Percentiles rank a stretch among this genome's conserved stretches.
Conservation (phyloP, 352 stramenopile genomes). For the Lagenidium giganteum region DNA sequence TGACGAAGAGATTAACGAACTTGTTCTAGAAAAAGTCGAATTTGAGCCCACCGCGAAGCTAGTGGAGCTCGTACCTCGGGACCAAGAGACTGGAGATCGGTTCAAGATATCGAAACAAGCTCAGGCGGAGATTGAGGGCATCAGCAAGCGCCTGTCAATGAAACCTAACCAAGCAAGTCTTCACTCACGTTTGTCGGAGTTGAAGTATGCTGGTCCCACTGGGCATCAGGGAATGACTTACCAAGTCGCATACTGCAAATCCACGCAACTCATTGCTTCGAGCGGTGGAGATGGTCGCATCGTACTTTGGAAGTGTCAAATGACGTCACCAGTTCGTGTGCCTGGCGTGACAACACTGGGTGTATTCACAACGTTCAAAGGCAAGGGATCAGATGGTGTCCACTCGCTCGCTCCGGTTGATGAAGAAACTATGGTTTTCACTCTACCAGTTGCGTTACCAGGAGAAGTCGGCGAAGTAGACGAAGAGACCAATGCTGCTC, state of each 20-base stretch:
- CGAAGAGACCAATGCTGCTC: no score
- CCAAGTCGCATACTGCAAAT: constrained; percentile 52
- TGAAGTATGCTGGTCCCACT: constrained; percentile 49
- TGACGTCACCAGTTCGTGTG: constrained; percentile 41
- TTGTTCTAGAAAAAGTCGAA: constrained; percentile 49
- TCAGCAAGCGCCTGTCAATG: constrained; percentile 39
- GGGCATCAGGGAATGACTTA: constrained; percentile 35
- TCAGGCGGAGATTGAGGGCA: constrained; percentile 48
- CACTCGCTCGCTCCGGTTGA: constrained; percentile 31
- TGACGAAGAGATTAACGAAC: constrained; percentile 54
- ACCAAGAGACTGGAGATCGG: constrained; percentile 54
- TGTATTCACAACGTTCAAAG: constrained; percentile 43
- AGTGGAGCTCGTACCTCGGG: constrained; percentile 56
- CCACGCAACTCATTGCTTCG: constrained; percentile 48
- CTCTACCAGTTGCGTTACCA: constrained; percentile 29
- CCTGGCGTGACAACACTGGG: constrained; percentile 54
- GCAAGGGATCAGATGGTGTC: constrained; percentile 41
- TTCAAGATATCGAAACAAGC: constrained; percentile 56
- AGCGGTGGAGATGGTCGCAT: constrained; percentile 41
- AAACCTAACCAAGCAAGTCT: constrained; percentile 41
- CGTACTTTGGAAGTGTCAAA: constrained; percentile 51
- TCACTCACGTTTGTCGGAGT: constrained; percentile 29
- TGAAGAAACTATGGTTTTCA: constrained; percentile 28
- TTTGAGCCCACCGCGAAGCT: constrained; percentile 56
- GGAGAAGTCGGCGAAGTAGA: no score